Evolutionary conservation across 2,329 filamentous ascomycete genomes (phyloP), one percentile per base, ranked within the genome.

Genomic region (Stachybotrys echinatus): DNA sequence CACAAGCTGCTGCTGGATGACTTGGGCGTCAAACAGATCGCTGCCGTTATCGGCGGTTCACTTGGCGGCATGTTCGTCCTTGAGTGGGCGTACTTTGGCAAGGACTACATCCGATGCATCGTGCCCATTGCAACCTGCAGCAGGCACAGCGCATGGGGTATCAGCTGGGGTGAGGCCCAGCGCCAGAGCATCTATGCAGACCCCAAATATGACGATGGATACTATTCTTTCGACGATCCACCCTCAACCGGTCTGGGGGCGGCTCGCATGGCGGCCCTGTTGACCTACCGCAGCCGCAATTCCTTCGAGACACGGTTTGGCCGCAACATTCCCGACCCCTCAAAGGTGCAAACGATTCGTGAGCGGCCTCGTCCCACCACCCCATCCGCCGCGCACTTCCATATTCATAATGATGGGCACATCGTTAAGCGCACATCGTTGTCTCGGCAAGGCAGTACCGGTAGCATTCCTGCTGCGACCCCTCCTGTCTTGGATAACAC

Each of bases 201-300:
- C 65, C 94, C 94, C 27, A 97, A 96, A 73, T 99, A 99, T 68
- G 91, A 96, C 54, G 92, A 97, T 62, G 94, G 94, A 42, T 97
- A 96, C 71, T 99, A 97, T 65, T 63, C 83, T 1, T 95, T 94
- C 61, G 80, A 88, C 27, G 90, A 97, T 59, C 92, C 92, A 31
- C 94, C 94, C 1, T 76, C 84, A 0, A 87, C 91, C 1, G 94
- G 94, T 1, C 80, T 99, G 2, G 91, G 92, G 12, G 94, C 94
- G 7, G 94, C 94, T 22, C 90, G 94, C 61, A 99, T 99, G 94
- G 90, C 92, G 50, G 94, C 94, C 2, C 81, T 99, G 37, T 76
- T 99, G 60, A 99, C 94, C 6, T 99, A 99, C 71, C 85, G 94
- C 58, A 96, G 91, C 65, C 88, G 94, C 47, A 92, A 99, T 71